Conservation (phyloP, 1,284 basidiomycete species). For the Naganishia sp. region DNA sequence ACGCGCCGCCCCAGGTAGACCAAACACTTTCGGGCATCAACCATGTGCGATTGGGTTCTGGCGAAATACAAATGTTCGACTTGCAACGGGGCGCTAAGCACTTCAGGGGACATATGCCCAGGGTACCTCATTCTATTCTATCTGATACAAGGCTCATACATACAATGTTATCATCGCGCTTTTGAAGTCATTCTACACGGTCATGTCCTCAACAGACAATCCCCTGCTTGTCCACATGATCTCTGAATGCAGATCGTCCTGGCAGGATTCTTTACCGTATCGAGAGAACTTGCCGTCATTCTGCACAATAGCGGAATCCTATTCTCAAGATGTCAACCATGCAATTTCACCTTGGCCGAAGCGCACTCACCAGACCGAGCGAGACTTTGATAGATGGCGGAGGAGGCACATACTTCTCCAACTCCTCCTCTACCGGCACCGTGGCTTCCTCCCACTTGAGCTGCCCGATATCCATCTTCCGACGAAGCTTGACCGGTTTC, state of each 20-base stretch:
- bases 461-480: slow-evolving; percentile 59
- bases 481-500: slow-evolving; percentile 36
- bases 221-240: slow-evolving; percentile 54
- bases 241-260: slow-evolving; percentile 58
- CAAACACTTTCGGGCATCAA: too few species aligned
- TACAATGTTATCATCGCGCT: neutral
- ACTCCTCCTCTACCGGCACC: slow-evolving; percentile 38
- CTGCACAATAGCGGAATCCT: slow-evolving; percentile 41
- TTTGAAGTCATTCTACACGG: neutral
- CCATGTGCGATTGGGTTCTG: too few species aligned
- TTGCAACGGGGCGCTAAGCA: too few species aligned
- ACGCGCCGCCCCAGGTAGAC: too few species aligned
- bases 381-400: slow-evolving; percentile 70
- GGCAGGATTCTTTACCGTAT: slow-evolving; percentile 55
- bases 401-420: slow-evolving; percentile 63
- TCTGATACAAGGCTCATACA: too few species aligned
- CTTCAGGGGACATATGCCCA: too few species aligned
- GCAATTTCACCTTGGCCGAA: neutral
- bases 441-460: slow-evolving; percentile 34
- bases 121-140: too few species aligned
- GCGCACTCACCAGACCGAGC: slow-evolving; percentile 58
- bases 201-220: slow-evolving; percentile 23
- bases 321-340: slow-evolving; percentile 47
- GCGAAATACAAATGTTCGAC: too few species aligned
- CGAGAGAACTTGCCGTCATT: slow-evolving; percentile 58